Evolutionary conservation across 2,329 filamentous ascomycete genomes (phyloP).

Genomic region (Truncatella angustata): DNA sequence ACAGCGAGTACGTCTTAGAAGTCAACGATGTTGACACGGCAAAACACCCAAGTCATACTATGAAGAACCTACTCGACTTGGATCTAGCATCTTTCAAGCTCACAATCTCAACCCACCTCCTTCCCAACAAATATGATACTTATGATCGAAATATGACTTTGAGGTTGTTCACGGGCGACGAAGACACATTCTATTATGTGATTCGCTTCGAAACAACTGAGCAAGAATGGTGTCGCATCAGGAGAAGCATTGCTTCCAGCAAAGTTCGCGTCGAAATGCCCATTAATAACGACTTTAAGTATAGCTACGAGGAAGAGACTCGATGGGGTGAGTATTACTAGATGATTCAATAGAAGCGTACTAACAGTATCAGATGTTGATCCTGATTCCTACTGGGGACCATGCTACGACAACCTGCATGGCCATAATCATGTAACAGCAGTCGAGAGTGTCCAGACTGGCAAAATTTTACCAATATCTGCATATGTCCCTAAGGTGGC

Average conservation of each 20-base stretch:
- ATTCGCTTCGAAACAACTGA: conserved; percentile 22
- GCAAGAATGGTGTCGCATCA: conserved; percentile 24
- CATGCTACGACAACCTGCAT: conserved; percentile 1
- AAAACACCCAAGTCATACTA: neutral
- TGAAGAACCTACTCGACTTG: neutral
- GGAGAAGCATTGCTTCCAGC: conserved; percentile 22
- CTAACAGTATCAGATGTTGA: conserved; percentile 10
- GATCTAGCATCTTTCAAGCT: conserved; percentile 1
- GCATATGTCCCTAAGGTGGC: neutral
- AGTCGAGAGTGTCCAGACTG: no score
- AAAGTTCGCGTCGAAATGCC: conserved; percentile 16
- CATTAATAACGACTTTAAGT: conserved; percentile 9
- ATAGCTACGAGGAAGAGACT: neutral
- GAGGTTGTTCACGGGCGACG: conserved; percentile 8
- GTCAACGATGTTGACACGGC: neutral
- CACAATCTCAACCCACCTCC: neutral
- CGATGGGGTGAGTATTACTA: conserved; percentile 23
- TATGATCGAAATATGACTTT: conserved; percentile 12
- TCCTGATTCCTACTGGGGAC: conserved; percentile 6
- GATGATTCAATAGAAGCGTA: neutral
- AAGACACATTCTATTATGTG: conserved; percentile 8
- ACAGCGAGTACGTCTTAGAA: neutral
- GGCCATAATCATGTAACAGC: conserved; percentile 11
- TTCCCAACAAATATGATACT: neutral
- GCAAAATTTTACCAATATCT: neutral